Base-by-base conservation (phyloP, 2,329 filamentous ascomycete genomes). In the Cadophora malorum region DNA sequence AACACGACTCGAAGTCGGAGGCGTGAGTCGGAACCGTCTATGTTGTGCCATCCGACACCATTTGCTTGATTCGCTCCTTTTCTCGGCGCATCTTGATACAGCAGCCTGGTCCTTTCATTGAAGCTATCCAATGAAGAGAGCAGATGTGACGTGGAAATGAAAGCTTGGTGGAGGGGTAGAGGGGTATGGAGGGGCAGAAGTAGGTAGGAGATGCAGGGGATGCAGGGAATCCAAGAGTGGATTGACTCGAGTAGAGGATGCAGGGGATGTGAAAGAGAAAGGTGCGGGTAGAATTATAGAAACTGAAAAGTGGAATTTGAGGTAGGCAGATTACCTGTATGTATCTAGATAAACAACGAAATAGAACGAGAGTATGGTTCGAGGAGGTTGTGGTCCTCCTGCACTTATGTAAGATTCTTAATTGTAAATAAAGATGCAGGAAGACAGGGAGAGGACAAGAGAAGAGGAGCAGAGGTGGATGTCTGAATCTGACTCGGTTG, bases 91-190 rank as follows among this genome's bases (percentile, higher is more conserved):
- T 60, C 21, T 60, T 6, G 23, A 28, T 16, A 19, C 21, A 41
- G 12, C 4, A 31, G 41, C 6, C 19, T n/a, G 23, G 23, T 49
- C 28, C 16, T 41, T 10, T 55, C 52, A 58, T 64, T 64, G 52
- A 58, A 28, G 38, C 38, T 56, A 49, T 66, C 64, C 64, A 66
- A 66, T 63, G 38, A 59, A 59, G 19, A 23, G 6, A 2, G n/a
- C 9, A 38, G 8, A 33, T 49, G 31, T 38, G 55, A 58, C 55
- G n/a, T 23, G n/a, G 35, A 50, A 45, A 61, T 45, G 49, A 38
- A 55, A 66, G 53, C 64, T 61, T 60, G 25, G 21, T 64, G 53
- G 65, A 59, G 53, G 60, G 66, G 66, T 35, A 55, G 16, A 33
- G 66, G 61, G 62, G 66, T 49, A 19, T 56, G 33, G 35, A 55